Base-by-base conservation (phyloP, 2,329 filamentous ascomycete species). In the Aspergillus hortae region DNA sequence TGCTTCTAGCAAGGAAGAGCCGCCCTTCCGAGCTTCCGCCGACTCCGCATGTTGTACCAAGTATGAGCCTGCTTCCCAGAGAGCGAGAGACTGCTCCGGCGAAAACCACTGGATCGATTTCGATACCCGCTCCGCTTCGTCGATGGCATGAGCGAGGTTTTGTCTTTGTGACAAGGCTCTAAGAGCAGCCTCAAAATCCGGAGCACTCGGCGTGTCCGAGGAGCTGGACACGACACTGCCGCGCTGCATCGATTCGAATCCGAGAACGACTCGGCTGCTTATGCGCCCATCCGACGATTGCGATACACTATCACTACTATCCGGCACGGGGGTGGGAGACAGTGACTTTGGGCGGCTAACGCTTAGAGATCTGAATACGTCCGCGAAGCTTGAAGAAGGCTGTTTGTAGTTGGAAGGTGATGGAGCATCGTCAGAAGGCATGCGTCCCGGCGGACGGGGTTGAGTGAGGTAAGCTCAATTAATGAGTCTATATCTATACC, bases 351-450 rank as follows among this genome's bases (percentile, higher is more conserved):
- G 63, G 52, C 70, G 69, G 45, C 63, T 63, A 47, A 67, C 64
- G 52, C 67, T 68, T 74, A 74, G 49, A 38, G 71, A 71, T 57
- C 72, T 73, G 57, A 74, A 72, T 35, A 74, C 72, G 67, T 73
- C 71, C 51, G 70, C 69, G 56, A 74, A 69, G 53, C 62, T 71
- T 27, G 69, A 69, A 49, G 71, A 64, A 49, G 70, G 64, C 43
- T 66, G 55, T 58, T 71, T 72, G 52, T 65, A 61, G 53, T 68
- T 64, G 27, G 67, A 63, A 48, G 64, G 58, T 54, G 63, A 60
- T 63, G 63, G 60, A 67, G 58, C 72, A 72, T 75, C 70, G 59
- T 73, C 71, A 64, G 71, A 65, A 71, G 68, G 69, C 72, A 75
- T 73, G 62, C 70, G 67, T 60, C 61, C 59, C 49, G 46, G 51